Conservation (phyloP, 2,329 filamentous ascomycete genomes). For the Hysterium pulicare region DNA sequence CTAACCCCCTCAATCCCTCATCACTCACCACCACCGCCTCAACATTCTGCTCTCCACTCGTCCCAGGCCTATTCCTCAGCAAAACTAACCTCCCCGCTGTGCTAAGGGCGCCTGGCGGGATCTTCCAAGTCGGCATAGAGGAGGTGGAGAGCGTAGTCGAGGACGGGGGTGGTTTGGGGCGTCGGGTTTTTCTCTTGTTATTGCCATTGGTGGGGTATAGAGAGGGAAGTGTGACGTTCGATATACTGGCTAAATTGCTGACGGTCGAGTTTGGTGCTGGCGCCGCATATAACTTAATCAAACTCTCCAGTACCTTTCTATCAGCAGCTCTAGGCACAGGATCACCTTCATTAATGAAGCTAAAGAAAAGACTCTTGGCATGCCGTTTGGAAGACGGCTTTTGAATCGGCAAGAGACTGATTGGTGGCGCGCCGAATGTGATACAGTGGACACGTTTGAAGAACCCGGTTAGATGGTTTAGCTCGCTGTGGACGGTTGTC, state of each 20-base stretch:
- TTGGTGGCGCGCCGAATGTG: constrained; percentile 79
- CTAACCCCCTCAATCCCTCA: constrained; percentile 62
- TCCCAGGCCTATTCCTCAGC: constrained; percentile 43
- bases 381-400: constrained; percentile 49
- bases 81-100: constrained; percentile 68
- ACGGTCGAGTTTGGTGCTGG: constrained; percentile 48
- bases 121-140: constrained; percentile 54
- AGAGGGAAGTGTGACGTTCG: neutral
- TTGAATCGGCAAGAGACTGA: constrained; percentile 66
- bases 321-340: constrained; percentile 70
- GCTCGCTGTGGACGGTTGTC: constrained; percentile 60
- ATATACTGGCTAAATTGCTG: constrained; percentile 1
- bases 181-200: constrained; percentile 6
- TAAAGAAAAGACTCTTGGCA: constrained; percentile 70
- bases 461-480: constrained; percentile 63
- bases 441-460: constrained; percentile 82
- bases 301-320: constrained; percentile 67
- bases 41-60: constrained; percentile 47
- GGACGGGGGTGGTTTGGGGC: constrained; percentile 4
- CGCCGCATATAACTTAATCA: constrained; percentile 67
- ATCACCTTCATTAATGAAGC: constrained; percentile 83
- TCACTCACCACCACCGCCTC: constrained; percentile 68
- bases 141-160: constrained; percentile 6
- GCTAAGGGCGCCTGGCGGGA: constrained; percentile 64
- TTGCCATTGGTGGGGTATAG: neutral